These are phyloP conservation scores for Nematodospora valgi DNA, from an alignment of 805 yeast species.

Conservation along the genomic window DNA sequence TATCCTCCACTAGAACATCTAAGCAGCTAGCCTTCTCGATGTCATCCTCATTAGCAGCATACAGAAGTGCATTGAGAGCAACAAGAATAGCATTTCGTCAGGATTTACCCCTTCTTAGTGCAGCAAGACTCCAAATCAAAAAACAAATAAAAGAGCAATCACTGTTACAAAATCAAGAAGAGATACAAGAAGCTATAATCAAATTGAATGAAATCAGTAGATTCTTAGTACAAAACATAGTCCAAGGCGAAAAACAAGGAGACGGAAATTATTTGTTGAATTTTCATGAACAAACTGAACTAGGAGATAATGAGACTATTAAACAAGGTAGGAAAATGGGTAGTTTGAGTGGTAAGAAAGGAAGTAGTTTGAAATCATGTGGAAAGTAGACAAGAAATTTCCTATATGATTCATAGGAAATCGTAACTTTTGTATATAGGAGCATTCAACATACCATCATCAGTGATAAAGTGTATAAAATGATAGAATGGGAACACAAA, in stretches of 20 bases:
- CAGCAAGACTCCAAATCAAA: constrained; percentile 61
- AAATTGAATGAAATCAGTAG: constrained; percentile 66
- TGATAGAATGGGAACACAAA: too few species aligned
- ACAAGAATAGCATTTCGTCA: constrained; percentile 56
- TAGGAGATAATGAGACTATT: constrained; percentile 85
- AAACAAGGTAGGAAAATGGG: constrained; percentile 50
- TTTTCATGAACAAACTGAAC: constrained; percentile 77
- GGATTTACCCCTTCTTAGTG: constrained; percentile 46
- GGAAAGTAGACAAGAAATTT: too few species aligned
- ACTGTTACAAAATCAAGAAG: constrained; percentile 22
- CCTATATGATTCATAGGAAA: too few species aligned
- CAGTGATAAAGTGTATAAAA: too few species aligned
- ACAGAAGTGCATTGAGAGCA: constrained; percentile 65
- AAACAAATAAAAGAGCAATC: constrained; percentile 39
- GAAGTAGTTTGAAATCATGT: too few species aligned
- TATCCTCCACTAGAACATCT: constrained; percentile 4
- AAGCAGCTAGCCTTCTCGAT: too few species aligned
- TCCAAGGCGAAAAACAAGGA: constrained; percentile 65
- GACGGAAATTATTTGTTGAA: constrained; percentile 53
- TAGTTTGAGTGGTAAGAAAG: constrained; percentile 43
- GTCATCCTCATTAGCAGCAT: constrained; percentile 47
- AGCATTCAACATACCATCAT: too few species aligned
- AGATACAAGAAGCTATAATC: constrained; percentile 40
- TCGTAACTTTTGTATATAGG: too few species aligned
- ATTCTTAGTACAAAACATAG: constrained; percentile 72